These are phyloP conservation scores for Globisporangium splendens DNA, from an alignment of 352 stramenopile species.

Conservation along the genomic window DNA sequence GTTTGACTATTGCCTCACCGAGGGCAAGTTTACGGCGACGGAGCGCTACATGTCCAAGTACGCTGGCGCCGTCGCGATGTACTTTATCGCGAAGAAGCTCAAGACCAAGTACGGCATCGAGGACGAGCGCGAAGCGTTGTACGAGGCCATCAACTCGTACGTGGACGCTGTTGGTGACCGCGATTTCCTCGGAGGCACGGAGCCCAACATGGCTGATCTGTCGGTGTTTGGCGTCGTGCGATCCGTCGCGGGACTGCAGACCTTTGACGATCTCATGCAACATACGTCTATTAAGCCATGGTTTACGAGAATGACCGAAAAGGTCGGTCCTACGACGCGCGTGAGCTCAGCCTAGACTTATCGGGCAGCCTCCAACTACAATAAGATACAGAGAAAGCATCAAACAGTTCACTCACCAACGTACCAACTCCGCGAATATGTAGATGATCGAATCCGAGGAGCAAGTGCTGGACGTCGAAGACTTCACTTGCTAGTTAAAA, in stretches of 20 bases:
- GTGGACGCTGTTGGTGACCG: conserved; percentile 65
- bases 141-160: conserved; percentile 70
- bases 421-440: too few species aligned
- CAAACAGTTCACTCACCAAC: background rate
- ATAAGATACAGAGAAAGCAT: too few species aligned
- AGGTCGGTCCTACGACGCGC: conserved; percentile 50
- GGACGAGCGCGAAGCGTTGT: conserved; percentile 84
- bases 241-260: conserved; percentile 75
- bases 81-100: conserved; percentile 79
- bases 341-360: conserved; percentile 6
- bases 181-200: conserved; percentile 68
- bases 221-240: conserved; percentile 88
- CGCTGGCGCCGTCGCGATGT: conserved; percentile 74
- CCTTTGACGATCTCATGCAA: conserved; percentile 76
- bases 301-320: conserved; percentile 67
- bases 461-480: too few species aligned
- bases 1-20: conserved; percentile 88
- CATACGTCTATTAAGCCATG: conserved; percentile 69
- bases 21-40: conserved; percentile 75
- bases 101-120: conserved; percentile 93
- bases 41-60: conserved; percentile 79
- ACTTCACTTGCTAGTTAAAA: too few species aligned
- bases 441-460: too few species aligned
- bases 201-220: conserved; percentile 83
- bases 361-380: too few species aligned